Percentiles rank a stretch among this genome's conserved stretches.
Evolutionary conservation across 768 basidiomycete species (phyloP).

Genomic region (Inosperma sp.): DNA sequence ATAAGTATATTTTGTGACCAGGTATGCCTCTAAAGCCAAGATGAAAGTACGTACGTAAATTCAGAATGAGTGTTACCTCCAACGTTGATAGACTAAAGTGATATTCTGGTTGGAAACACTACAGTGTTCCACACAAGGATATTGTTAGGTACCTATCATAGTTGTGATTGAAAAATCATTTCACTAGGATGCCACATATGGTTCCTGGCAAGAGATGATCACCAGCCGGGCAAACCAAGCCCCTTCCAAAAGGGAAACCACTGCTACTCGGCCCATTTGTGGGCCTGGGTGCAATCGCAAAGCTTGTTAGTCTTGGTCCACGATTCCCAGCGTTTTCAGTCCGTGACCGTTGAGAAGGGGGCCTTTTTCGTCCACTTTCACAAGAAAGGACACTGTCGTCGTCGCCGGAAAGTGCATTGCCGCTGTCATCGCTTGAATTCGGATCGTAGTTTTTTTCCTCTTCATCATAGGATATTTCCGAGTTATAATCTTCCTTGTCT

Average conservation of each 20-base stretch:
- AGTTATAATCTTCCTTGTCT: too few species aligned
- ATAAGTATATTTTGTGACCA: too few species aligned
- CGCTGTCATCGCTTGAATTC: neutral
- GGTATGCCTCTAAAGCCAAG: too few species aligned
- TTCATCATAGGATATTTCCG: too few species aligned
- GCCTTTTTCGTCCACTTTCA: neutral
- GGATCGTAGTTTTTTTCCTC: neutral
- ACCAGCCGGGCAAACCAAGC: neutral
- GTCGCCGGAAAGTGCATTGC: too few species aligned
- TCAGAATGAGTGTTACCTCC: too few species aligned
- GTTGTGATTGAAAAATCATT: neutral
- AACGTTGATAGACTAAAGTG: too few species aligned
- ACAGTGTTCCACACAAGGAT: too few species aligned
- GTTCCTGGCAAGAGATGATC: neutral
- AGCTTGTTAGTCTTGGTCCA: neutral
- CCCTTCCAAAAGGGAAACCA: neutral
- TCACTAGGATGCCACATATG: neutral
- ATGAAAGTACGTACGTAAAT: too few species aligned
- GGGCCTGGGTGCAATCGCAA: neutral
- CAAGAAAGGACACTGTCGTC: too few species aligned
- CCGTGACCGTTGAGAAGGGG: neutral
- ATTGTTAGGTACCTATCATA: too few species aligned
- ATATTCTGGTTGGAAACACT: too few species aligned
- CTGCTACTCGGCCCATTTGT: neutral
- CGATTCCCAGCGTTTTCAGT: neutral